Base-by-base conservation (phyloP, 1,139 yeast genomes). In the Yarrowia galli region DNA sequence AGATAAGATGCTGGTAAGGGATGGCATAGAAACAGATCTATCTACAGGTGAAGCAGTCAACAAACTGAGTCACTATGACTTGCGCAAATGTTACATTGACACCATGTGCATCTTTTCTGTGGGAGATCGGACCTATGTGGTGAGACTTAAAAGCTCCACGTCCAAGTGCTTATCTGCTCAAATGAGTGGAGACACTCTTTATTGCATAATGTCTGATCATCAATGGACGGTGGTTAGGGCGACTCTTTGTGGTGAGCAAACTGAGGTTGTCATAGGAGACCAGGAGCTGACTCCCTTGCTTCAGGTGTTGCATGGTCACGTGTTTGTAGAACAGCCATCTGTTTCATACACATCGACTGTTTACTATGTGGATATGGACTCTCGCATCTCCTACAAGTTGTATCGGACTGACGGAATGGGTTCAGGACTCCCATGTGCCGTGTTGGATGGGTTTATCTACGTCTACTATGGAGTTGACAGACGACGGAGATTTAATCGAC, bases 391-490 rank as follows among this genome's bases (percentile, higher is more conserved):
- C 12, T 54, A 54, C 46, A 40, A 54, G 46, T n/a, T 54, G 23
- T 54, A 54, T 25, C 45, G 61, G 8, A 54, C 61, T 12, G 61
- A 54, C 15, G 61, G 61, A 12, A 54, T 54, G 61, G 61, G 61
- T 3, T 40, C 61, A 9, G 61, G 61, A 2, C 61, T 54, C 15
- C 61, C 61, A 0, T 54, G 61, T 54, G 61, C 61, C 13, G 61
- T 54, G 12, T 16, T 54, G 46, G 61, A 54, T 10, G 61, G 61
- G 23, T 54, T 54, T 20, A 15, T 54, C n/a, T 54, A 54, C 48
- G 61, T 54, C 13, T 54, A 54, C 46, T 54, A 54, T 40, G 61
- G 61, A 16, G 61, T 54, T 5, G 61, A 54, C 61, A 23, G 61
- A 13, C 28, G 61, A 8, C 15, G 61, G 18, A 10, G 61, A n/a